A percentile compares a stretch with the other conserved stretches of the same genome.
These are phyloP conservation scores for Fusarium sp. DNA, from an alignment of 2,329 filamentous ascomycete genomes.

Conservation along the genomic window DNA sequence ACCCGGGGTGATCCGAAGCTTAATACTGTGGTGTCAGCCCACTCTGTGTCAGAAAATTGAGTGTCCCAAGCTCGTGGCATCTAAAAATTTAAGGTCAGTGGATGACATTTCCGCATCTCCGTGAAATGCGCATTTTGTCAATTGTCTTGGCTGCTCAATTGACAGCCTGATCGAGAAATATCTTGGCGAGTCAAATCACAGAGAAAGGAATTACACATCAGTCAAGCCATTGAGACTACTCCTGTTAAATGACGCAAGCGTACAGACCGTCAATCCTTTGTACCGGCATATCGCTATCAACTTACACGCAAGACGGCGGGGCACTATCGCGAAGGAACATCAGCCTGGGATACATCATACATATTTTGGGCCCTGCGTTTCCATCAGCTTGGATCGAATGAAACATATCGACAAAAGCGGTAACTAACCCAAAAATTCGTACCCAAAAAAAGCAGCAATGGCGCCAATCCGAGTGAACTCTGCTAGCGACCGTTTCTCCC, in stretches of 20 bases:
- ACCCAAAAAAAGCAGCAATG: slow-evolving; percentile 20
- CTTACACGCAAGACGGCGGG: slow-evolving; percentile 20
- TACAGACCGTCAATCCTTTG: neutral
- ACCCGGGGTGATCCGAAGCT: slow-evolving; percentile 46
- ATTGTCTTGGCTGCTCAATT: slow-evolving; percentile 3
- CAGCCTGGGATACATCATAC: neutral
- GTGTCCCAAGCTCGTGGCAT: slow-evolving; percentile 30
- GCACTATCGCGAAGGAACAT: slow-evolving; percentile 5
- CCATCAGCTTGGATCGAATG: slow-evolving; percentile 19
- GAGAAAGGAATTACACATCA: neutral
- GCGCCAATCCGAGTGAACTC: neutral
- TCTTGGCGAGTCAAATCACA: neutral
- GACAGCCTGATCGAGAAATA: neutral
- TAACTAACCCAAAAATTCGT: slow-evolving; percentile 8
- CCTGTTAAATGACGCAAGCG: slow-evolving; percentile 14
- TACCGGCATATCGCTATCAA: slow-evolving; percentile 1
- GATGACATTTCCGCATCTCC: slow-evolving; percentile 50
- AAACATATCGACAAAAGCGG: slow-evolving; percentile 21
- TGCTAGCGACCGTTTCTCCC: slow-evolving; percentile 18
- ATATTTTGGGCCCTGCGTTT: slow-evolving; percentile 18
- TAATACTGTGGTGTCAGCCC: slow-evolving; percentile 40
- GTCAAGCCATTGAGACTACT: slow-evolving; percentile 4
- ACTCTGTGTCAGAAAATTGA: slow-evolving; percentile 48
- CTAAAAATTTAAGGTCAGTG: slow-evolving; percentile 19
- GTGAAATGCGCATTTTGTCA: slow-evolving; percentile 8